These are phyloP conservation scores for Cephaloascus albidus DNA, from an alignment of 805 yeast genomes.

Conservation along the genomic window DNA sequence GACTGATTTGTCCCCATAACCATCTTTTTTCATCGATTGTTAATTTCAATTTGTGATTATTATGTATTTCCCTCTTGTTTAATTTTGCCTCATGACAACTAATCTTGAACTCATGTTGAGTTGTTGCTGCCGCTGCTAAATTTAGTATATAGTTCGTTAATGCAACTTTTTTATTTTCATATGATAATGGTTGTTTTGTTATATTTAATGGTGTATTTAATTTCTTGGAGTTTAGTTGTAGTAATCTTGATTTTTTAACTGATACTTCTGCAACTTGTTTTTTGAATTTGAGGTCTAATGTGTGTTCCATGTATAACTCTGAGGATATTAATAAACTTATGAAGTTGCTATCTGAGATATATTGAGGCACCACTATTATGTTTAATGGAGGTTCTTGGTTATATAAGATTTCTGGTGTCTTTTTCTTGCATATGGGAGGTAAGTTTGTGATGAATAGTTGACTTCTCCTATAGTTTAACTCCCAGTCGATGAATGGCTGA, in stretches of 20 bases:
- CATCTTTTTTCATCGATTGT: conserved; percentile 29
- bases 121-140: conserved; percentile 45
- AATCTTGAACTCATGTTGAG: conserved; percentile 38
- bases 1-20: conserved; percentile 41
- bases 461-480: conserved; percentile 32
- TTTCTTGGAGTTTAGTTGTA: conserved; percentile 20
- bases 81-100: conserved; percentile 20
- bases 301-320: conserved; percentile 38
- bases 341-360: conserved; percentile 32
- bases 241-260: conserved; percentile 32
- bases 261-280: conserved; percentile 39
- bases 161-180: conserved; percentile 33
- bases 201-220: conserved; percentile 1
- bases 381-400: conserved; percentile 20
- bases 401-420: conserved; percentile 25
- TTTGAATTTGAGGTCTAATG: conserved; percentile 33
- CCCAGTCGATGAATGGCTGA: conserved; percentile 29
- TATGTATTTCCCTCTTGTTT: not conserved
- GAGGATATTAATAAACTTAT: conserved; percentile 28
- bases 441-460: conserved; percentile 25
- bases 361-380: conserved; percentile 31
- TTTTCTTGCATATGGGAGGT: conserved; percentile 20
- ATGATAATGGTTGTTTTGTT: not conserved
- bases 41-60: conserved; percentile 14
- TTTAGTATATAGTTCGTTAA: conserved; percentile 41